Evolutionary conservation across 2,329 filamentous ascomycete species (phyloP).

Genomic region (Paraconiothyrium sp.): DNA sequence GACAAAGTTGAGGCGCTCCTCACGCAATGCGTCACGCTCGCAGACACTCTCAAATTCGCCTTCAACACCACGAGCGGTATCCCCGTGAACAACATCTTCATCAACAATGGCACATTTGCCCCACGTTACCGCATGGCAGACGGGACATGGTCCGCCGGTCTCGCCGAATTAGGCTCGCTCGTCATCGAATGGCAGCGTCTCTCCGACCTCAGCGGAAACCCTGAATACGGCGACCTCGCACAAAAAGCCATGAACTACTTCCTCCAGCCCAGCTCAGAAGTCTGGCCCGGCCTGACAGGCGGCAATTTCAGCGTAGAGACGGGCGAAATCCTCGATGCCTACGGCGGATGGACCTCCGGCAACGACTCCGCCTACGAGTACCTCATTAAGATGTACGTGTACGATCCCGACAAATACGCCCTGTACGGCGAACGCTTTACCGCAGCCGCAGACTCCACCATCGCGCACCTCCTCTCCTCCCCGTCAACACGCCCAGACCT

Average conservation of each 20-base stretch:
- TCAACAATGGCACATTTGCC: slow-evolving; percentile 60
- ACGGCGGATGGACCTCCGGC: slow-evolving; percentile 43
- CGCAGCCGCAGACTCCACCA: slow-evolving; percentile 41
- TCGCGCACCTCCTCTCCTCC: slow-evolving; percentile 38
- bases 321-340: slow-evolving; percentile 34
- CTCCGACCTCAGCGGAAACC: slow-evolving; percentile 74
- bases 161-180: slow-evolving; percentile 78
- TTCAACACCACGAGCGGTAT: slow-evolving; percentile 78
- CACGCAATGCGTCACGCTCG: slow-evolving; percentile 71
- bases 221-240: slow-evolving; percentile 69
- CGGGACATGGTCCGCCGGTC: slow-evolving; percentile 63
- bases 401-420: slow-evolving; percentile 36
- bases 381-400: slow-evolving; percentile 46
- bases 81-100: slow-evolving; percentile 72
- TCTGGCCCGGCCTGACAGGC: slow-evolving; percentile 42
- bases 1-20: slow-evolving; percentile 66
- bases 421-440: slow-evolving; percentile 40
- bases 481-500: slow-evolving; percentile 41
- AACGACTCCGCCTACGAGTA: slow-evolving; percentile 48
- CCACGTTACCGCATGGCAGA: slow-evolving; percentile 51
- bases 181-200: slow-evolving; percentile 83
- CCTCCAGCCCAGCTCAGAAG: slow-evolving; percentile 63
- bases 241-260: slow-evolving; percentile 74
- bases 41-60: slow-evolving; percentile 74
- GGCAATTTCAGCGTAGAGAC: slow-evolving; percentile 34